Conservation (phyloP, 208 protist species). For the Acanthamoeba triangularis region DNA sequence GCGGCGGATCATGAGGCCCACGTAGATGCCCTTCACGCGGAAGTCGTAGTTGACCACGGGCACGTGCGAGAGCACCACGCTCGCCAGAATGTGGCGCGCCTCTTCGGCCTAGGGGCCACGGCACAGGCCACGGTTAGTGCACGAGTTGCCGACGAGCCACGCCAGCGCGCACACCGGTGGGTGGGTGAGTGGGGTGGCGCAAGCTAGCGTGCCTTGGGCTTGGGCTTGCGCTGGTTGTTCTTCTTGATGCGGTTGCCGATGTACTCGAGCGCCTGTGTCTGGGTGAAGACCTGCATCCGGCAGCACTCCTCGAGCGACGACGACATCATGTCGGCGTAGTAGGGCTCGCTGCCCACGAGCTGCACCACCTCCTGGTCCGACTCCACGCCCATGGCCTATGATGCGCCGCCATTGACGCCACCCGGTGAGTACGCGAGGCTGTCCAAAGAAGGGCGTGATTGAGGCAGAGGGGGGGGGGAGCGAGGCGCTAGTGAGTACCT, state of each 20-base stretch:
- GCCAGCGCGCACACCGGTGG: neutral
- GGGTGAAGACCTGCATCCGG: constrained; percentile 93
- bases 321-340: constrained; percentile 91
- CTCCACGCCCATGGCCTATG: constrained; percentile 97
- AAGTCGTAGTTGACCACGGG: constrained; percentile 97
- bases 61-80: constrained; percentile 96
- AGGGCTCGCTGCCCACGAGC: constrained; percentile 96
- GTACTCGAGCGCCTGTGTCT: constrained; percentile 97
- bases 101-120: constrained; percentile 87
- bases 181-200: neutral
- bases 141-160: neutral
- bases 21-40: constrained; percentile 97
- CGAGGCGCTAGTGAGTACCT: constrained; percentile 82
- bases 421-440: too few species aligned
- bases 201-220: constrained; percentile 44
- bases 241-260: constrained; percentile 88
- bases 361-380: constrained; percentile 99
- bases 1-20: constrained; percentile 98
- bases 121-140: too few species aligned
- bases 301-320: constrained; percentile 94
- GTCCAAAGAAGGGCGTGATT: neutral
- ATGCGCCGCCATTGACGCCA: neutral
- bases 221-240: constrained; percentile 36
- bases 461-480: too few species aligned
- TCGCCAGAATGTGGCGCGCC: constrained; percentile 91